These are phyloP conservation scores for Funneliformis geosporum DNA, from an alignment of 192 early-diverging fungal genomes.

Conservation along the genomic window DNA sequence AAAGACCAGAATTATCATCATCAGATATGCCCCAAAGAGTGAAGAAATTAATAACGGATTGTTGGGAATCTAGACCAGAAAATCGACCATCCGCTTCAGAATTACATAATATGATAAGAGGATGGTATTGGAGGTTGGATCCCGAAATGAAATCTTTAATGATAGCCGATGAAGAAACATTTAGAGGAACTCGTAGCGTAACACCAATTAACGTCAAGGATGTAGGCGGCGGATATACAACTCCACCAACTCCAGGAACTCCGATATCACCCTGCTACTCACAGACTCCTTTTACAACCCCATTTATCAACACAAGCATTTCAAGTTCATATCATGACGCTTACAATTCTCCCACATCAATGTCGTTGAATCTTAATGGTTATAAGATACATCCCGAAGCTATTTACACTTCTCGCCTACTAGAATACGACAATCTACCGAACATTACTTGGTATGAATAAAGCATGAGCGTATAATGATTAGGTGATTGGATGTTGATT, in stretches of 20 bases:
- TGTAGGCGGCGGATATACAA: not conserved
- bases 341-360: not conserved
- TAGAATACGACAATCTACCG: not conserved
- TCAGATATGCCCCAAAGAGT: not conserved
- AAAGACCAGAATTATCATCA: not conserved
- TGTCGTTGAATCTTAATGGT: not conserved
- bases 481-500: not conserved
- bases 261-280: not conserved
- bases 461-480: not conserved
- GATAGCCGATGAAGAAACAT: not conserved
- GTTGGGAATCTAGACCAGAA: not conserved
- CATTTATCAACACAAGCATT: not conserved
- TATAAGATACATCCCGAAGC: not conserved
- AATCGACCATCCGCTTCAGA: not conserved
- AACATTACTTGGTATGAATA: not conserved
- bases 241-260: not conserved
- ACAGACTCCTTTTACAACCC: too few relatives aligned
- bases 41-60: not conserved
- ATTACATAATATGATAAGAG: not conserved
- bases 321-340: not conserved
- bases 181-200: not conserved
- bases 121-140: not conserved
- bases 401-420: not conserved
- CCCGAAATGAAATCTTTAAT: not conserved
- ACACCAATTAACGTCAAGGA: not conserved